These are phyloP conservation scores for Arthroderma sp. DNA, from an alignment of 2,329 filamentous ascomycete genomes.

Conservation along the genomic window DNA sequence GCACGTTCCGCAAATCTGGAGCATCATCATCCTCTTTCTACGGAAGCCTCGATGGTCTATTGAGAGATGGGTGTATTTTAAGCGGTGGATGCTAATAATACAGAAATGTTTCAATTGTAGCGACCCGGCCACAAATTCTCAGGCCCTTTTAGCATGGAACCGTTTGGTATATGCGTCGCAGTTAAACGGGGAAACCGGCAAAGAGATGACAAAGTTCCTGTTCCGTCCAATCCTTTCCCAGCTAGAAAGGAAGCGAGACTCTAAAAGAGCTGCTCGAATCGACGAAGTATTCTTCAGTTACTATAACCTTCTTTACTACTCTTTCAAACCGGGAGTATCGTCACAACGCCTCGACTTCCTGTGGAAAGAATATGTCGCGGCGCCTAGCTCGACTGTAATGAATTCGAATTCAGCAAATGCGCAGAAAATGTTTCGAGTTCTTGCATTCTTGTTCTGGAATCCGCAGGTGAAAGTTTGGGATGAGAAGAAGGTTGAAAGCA, in stretches of 20 bases:
- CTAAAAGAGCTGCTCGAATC: constrained; percentile 28
- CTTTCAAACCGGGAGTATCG: constrained; percentile 57
- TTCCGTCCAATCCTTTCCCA: constrained; percentile 56
- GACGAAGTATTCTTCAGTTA: constrained; percentile 58
- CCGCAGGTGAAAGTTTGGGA: constrained; percentile 51
- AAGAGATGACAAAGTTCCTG: constrained; percentile 48
- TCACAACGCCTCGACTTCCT: constrained; percentile 55
- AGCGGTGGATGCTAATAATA: constrained; percentile 63
- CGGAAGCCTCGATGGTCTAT: constrained; percentile 46
- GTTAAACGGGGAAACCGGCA: constrained; percentile 44
- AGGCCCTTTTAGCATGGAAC: constrained; percentile 78
- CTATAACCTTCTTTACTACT: constrained; percentile 71
- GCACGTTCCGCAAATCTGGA: constrained; percentile 80
- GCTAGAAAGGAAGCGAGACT: constrained; percentile 50
- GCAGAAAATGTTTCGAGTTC: constrained; percentile 51
- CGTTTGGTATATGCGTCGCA: constrained; percentile 64
- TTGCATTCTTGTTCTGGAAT: constrained; percentile 52
- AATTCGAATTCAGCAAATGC: constrained; percentile 38
- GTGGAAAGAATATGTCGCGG: constrained; percentile 64
- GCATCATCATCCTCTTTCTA: constrained; percentile 64
- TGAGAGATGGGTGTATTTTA: constrained; percentile 57
- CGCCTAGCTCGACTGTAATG: constrained; percentile 48
- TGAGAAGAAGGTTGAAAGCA: constrained; percentile 50
- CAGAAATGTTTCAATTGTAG: constrained; percentile 73
- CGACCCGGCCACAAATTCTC: constrained; percentile 55